Evolutionary conservation across 208 protist species (phyloP).

Genomic region (Crithidia fasciculata): DNA sequence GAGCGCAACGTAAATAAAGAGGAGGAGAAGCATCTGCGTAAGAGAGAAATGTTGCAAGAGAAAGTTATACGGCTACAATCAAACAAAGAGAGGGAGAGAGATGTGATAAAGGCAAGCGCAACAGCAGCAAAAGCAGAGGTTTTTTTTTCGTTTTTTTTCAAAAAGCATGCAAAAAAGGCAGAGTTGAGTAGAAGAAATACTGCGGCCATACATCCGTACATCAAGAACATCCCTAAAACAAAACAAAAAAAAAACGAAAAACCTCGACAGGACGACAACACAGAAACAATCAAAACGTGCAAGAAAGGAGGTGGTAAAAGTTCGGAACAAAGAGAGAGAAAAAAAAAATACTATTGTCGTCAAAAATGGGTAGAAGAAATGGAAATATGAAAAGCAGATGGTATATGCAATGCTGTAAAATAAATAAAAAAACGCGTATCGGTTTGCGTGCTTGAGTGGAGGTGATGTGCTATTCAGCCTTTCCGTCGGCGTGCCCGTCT

Average conservation of each 20-base stretch:
- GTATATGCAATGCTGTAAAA: neutral
- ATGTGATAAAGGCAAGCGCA: constrained; percentile 4
- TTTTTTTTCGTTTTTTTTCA: neutral
- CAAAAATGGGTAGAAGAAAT: too few species aligned
- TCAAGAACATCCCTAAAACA: neutral
- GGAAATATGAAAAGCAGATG: too few species aligned
- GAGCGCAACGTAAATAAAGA: too few species aligned
- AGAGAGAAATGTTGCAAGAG: too few species aligned
- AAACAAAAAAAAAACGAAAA: neutral
- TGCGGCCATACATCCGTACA: too few species aligned
- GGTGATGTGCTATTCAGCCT: too few species aligned
- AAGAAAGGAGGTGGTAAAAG: neutral
- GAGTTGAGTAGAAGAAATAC: too few species aligned
- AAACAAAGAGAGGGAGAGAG: constrained; percentile 4
- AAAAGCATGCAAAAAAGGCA: too few species aligned
- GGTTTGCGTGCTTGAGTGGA: too few species aligned
- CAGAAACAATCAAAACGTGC: neutral
- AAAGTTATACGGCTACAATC: too few species aligned
- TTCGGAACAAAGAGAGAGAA: neutral
- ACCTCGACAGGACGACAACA: neutral
- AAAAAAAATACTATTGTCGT: neutral
- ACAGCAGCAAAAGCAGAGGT: constrained; percentile 2
- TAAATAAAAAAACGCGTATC: neutral
- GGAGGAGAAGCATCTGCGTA: too few species aligned
- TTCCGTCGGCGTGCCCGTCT: too few species aligned